Evolutionary conservation across 192 early-diverging fungal genomes (phyloP).

Genomic region (Coemansia sp.): DNA sequence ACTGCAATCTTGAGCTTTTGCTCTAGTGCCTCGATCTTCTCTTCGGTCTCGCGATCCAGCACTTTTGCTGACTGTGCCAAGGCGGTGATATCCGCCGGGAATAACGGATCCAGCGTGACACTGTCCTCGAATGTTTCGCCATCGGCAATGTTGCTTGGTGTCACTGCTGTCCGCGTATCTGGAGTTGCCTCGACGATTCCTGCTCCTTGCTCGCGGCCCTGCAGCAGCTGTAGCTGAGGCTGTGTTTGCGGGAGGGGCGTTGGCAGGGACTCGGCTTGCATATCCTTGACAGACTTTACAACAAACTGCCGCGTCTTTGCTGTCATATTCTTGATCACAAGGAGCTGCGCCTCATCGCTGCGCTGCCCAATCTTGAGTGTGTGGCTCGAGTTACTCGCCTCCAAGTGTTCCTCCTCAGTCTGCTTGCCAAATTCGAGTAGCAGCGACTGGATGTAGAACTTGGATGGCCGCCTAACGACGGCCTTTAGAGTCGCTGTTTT

Average conservation of each 20-base stretch:
- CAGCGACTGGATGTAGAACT: slow-evolving; percentile 76
- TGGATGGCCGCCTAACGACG: slow-evolving; percentile 80
- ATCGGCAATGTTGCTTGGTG: neutral
- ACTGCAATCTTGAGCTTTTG: slow-evolving; percentile 97
- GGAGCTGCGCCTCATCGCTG: slow-evolving; percentile 55
- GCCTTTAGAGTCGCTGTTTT: slow-evolving; percentile 86
- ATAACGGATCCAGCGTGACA: slow-evolving; percentile 23
- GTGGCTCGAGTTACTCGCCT: neutral
- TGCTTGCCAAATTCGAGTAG: slow-evolving; percentile 69
- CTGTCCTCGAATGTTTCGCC: neutral
- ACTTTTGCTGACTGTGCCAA: slow-evolving; percentile 4
- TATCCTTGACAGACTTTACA: slow-evolving; percentile 11
- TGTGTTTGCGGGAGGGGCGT: neutral
- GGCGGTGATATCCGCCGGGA: slow-evolving; percentile 18
- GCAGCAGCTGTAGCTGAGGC: neutral
- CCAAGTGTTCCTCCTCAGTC: slow-evolving; percentile 1
- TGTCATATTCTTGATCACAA: slow-evolving; percentile 82
- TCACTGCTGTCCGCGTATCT: neutral
- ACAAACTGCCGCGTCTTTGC: slow-evolving; percentile 74
- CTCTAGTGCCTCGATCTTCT: slow-evolving; percentile 93
- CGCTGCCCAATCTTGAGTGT: slow-evolving; percentile 59
- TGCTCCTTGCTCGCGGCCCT: neutral
- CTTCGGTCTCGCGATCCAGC: slow-evolving; percentile 66
- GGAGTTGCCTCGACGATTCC: neutral
- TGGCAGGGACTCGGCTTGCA: neutral